Conservation (phyloP, 2,329 filamentous ascomycete genomes). For the Epichloe elymi region DNA sequence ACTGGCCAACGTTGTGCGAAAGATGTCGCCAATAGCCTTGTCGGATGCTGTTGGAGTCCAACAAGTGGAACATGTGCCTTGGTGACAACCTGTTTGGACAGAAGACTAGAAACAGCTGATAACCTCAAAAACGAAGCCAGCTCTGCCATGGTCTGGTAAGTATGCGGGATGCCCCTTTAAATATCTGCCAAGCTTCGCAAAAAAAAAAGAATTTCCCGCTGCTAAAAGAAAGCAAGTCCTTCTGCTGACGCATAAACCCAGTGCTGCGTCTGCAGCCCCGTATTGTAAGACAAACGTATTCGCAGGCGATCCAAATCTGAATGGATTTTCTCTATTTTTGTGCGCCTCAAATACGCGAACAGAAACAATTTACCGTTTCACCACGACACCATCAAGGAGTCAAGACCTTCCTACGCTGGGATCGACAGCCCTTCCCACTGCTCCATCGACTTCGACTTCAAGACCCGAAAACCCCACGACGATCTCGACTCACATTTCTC, state of each 20-base stretch:
- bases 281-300: slow-evolving; percentile 13
- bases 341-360: slow-evolving; percentile 10
- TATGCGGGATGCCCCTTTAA: neutral
- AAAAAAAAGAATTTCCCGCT: too few species aligned
- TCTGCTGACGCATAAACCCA: slow-evolving; percentile 1
- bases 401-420: neutral
- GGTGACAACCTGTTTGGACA: slow-evolving; percentile 9
- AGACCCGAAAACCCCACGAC: neutral
- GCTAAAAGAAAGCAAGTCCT: neutral
- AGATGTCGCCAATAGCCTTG: slow-evolving; percentile 7
- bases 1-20: slow-evolving; percentile 10
- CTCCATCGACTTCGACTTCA: neutral
- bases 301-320: slow-evolving; percentile 4
- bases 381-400: neutral
- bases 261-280: slow-evolving; percentile 6
- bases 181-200: neutral
- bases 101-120: neutral
- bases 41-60: slow-evolving; percentile 11
- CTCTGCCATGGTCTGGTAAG: slow-evolving; percentile 6
- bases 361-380: slow-evolving; percentile 10
- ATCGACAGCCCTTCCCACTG: neutral
- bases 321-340: slow-evolving; percentile 11
- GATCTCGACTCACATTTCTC: neutral
- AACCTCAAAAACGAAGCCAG: neutral
- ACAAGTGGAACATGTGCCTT: slow-evolving; percentile 5